Evolutionary conservation across 192 early-diverging fungal genomes (phyloP).

Genomic region (Entrophospora sp.): DNA sequence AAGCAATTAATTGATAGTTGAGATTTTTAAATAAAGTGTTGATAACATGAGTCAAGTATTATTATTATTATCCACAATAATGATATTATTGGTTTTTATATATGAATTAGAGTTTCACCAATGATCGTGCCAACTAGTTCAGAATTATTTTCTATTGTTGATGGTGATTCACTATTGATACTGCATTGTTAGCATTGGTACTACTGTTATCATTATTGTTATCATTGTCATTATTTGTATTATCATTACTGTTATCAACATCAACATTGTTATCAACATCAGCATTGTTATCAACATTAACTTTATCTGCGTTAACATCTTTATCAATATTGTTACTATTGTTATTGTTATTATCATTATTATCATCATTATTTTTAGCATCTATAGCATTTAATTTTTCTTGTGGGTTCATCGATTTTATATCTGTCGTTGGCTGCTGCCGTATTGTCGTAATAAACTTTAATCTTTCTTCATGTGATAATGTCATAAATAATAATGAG

Average conservation of each 20-base stretch:
- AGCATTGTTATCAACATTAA: too few relatives aligned
- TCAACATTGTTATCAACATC: too few relatives aligned
- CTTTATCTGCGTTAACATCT: too few relatives aligned
- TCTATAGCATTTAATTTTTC: background rate
- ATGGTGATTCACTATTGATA: too few relatives aligned
- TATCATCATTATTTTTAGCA: too few relatives aligned
- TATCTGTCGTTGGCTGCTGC: too few relatives aligned
- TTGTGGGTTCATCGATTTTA: background rate
- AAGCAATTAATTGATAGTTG: too few relatives aligned
- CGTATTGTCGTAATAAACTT: background rate
- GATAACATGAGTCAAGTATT: background rate
- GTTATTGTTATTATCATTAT: too few relatives aligned
- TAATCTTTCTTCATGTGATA: constrained; percentile 9
- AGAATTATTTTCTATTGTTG: background rate
- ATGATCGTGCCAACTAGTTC: background rate
- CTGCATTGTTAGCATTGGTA: background rate
- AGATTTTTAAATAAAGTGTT: too few relatives aligned
- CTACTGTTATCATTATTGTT: background rate
- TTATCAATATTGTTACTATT: too few relatives aligned
- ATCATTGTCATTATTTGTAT: too few relatives aligned
- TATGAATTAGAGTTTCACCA: constrained; percentile 20
- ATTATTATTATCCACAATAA: constrained; percentile 9
- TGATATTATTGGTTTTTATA: background rate
- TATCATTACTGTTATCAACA: too few relatives aligned
- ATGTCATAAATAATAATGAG: background rate